These are phyloP conservation scores for Sambucus nigra DNA, from an alignment of 129 eudicot species.

Conservation along the genomic window DNA sequence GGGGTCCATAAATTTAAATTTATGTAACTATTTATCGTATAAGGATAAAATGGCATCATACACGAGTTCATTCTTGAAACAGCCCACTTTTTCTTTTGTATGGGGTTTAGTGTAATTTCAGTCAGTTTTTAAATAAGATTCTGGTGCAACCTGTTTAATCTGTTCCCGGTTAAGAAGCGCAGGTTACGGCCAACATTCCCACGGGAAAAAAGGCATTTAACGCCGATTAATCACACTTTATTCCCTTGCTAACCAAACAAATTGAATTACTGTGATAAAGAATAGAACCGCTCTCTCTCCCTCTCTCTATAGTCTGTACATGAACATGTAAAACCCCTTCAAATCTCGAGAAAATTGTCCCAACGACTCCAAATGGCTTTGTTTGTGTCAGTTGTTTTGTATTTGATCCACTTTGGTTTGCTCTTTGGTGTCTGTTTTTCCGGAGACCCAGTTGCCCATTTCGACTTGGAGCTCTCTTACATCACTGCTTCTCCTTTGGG, in stretches of 20 bases:
- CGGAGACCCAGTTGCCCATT: slow-evolving; percentile 49
- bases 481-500: slow-evolving; percentile 93
- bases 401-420: slow-evolving; percentile 22
- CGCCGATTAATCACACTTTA: slow-evolving; percentile 8
- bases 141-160: slow-evolving; percentile 1
- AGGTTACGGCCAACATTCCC: background rate
- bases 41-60: too few relatives aligned
- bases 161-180: slow-evolving; percentile 13
- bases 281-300: background rate
- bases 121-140: too few relatives aligned
- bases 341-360: background rate
- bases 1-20: too few relatives aligned
- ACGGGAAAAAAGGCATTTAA: background rate
- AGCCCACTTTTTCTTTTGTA: too few relatives aligned
- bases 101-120: too few relatives aligned
- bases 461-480: slow-evolving; percentile 52
- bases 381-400: background rate
- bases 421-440: slow-evolving; percentile 33
- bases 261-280: background rate
- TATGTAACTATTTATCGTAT: too few relatives aligned
- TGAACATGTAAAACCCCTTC: background rate
- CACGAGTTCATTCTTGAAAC: too few relatives aligned
- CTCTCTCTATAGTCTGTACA: background rate
- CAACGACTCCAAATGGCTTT: background rate
- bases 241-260: background rate